phyloP scores from a whole-genome alignment of 1,139 yeast genomes.

The Blastobotrys proliferans region DNA sequence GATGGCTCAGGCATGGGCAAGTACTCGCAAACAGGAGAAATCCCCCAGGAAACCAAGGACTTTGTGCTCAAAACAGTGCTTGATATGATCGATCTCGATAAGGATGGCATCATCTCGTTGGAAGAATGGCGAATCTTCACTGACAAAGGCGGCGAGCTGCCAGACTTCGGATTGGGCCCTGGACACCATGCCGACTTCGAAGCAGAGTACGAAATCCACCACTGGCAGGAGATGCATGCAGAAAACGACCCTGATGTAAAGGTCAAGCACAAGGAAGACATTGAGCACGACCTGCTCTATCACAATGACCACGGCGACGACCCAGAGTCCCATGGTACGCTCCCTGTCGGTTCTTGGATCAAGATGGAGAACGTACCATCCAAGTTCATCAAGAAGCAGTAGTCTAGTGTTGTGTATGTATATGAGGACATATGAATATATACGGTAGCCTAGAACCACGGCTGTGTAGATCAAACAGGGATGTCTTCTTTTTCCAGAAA shows the following conservation, averaged over 20 bases:
- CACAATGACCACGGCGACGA: slow-evolving; percentile 77
- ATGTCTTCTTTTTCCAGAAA: no score
- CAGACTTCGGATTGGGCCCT: slow-evolving; percentile 93
- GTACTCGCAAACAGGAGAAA: slow-evolving; percentile 57
- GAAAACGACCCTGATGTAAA: slow-evolving; percentile 78
- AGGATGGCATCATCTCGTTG: slow-evolving; percentile 60
- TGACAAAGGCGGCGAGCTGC: slow-evolving; percentile 64
- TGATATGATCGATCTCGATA: slow-evolving; percentile 56
- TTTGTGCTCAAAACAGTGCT: slow-evolving; percentile 56
- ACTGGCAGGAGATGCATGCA: slow-evolving; percentile 84
- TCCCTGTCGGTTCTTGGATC: slow-evolving; percentile 37
- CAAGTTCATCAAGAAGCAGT: slow-evolving; percentile 26
- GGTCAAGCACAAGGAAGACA: slow-evolving; percentile 79
- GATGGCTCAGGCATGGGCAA: slow-evolving; percentile 88
- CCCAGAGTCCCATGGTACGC: slow-evolving; percentile 39
- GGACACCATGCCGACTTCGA: slow-evolving; percentile 97
- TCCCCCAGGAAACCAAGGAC: slow-evolving; percentile 53
- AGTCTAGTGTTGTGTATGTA: no score
- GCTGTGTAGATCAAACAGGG: no score
- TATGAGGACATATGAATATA: no score
- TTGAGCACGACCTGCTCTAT: slow-evolving; percentile 83
- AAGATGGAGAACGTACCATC: slow-evolving; percentile 37
- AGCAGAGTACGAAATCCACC: slow-evolving; percentile 88
- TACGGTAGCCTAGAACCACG: no score
- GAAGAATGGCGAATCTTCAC: slow-evolving; percentile 73